Conservation (phyloP, 371 early-diverging fungal genomes). For the Circinella umbellata region DNA sequence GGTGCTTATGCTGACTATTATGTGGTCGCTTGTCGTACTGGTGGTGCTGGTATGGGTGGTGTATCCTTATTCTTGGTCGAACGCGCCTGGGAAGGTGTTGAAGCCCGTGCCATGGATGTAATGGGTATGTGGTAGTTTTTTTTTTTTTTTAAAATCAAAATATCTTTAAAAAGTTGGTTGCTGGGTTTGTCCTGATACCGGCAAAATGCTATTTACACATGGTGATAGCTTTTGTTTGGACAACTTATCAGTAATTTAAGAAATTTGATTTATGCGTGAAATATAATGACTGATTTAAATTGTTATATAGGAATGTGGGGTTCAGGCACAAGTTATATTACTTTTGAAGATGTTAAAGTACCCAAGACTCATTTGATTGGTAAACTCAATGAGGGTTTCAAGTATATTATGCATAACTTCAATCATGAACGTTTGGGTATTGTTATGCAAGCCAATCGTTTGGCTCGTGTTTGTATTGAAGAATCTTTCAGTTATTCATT, state of each 20-base stretch:
- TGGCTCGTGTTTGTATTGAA: slow-evolving; percentile 87
- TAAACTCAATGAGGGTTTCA: slow-evolving; percentile 88
- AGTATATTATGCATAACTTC: slow-evolving; percentile 77
- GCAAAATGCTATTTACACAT: too few relatives aligned
- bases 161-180: too few relatives aligned
- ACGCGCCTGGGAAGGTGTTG: slow-evolving; percentile 78
- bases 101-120: slow-evolving; percentile 81
- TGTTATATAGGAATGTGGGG: slow-evolving; percentile 62
- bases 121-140: slow-evolving; percentile 32
- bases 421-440: slow-evolving; percentile 85
- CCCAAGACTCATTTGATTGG: slow-evolving; percentile 86
- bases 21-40: slow-evolving; percentile 74
- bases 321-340: slow-evolving; percentile 77
- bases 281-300: too few relatives aligned
- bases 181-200: too few relatives aligned
- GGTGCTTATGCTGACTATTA: slow-evolving; percentile 84
- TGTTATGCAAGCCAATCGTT: slow-evolving; percentile 82
- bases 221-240: too few relatives aligned
- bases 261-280: too few relatives aligned
- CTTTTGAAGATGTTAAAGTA: slow-evolving; percentile 87
- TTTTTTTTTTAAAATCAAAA: too few relatives aligned
- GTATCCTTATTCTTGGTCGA: slow-evolving; percentile 80
- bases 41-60: slow-evolving; percentile 85
- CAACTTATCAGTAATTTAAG: too few relatives aligned
- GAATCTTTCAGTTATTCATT: slow-evolving; percentile 85